Conservation (phyloP, 257 asterid genomes). For the Rhazya stricta region DNA sequence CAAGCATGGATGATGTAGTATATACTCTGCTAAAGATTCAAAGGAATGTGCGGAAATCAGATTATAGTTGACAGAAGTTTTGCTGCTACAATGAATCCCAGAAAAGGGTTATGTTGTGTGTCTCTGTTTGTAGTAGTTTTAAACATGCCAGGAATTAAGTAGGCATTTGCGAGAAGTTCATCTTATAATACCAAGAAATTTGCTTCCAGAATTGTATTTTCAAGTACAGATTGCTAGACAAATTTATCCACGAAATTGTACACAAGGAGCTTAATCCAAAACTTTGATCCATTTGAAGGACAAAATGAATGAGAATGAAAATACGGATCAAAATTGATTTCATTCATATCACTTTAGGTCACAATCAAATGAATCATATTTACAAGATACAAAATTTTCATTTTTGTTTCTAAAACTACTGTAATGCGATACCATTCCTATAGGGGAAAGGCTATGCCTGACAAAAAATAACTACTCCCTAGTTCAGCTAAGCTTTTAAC, state of each 20-base stretch:
- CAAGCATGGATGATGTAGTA: constrained; percentile 48
- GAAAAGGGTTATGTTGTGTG: too few relatives aligned
- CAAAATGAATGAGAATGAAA: neutral
- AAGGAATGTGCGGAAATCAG: constrained; percentile 24
- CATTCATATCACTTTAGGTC: constrained; percentile 6
- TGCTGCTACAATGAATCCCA: too few relatives aligned
- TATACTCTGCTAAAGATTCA: constrained; percentile 49
- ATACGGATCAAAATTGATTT: constrained; percentile 8
- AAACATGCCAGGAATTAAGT: neutral
- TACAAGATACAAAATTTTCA: constrained; percentile 12
- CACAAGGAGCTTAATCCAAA: too few relatives aligned
- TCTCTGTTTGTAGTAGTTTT: too few relatives aligned
- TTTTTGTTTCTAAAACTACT: neutral
- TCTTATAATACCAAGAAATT: neutral
- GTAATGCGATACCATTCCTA: constrained; percentile 2
- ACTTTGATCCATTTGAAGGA: too few relatives aligned
- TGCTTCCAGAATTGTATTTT: neutral
- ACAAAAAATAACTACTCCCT: constrained; percentile 14
- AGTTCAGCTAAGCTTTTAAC: constrained; percentile 23
- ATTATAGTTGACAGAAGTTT: neutral
- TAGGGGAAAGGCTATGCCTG: constrained; percentile 18
- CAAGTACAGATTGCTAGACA: neutral
- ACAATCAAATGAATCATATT: constrained; percentile 16
- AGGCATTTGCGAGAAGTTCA: too few relatives aligned
- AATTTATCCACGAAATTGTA: neutral